A percentile compares a stretch with the other conserved stretches of the same genome.
These are phyloP conservation scores for Cytospora paraplurivora DNA, from an alignment of 2,329 filamentous ascomycete species.

Conservation along the genomic window DNA sequence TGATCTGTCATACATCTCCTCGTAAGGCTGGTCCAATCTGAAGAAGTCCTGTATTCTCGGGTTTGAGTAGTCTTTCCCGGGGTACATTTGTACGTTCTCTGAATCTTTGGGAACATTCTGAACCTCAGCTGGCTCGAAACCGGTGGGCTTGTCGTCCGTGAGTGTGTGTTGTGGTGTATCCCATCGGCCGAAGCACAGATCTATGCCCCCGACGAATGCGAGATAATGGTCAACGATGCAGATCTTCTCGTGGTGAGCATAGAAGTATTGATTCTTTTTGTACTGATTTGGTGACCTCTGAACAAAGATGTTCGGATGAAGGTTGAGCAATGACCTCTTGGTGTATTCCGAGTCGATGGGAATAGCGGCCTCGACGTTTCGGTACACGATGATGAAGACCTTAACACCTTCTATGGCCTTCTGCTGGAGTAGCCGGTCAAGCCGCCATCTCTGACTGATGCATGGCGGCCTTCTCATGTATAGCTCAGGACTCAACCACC, in stretches of 20 bases:
- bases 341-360: constrained; percentile 99
- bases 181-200: constrained; percentile 96
- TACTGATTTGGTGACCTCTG: constrained; percentile 97
- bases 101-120: constrained; percentile 79
- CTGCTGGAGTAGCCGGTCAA: constrained; percentile 88
- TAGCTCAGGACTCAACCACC: constrained; percentile 96
- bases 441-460: constrained; percentile 96
- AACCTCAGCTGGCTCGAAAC: constrained; percentile 77
- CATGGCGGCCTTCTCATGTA: constrained; percentile 93
- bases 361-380: constrained; percentile 95
- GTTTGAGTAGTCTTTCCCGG: constrained; percentile 98
- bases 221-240: constrained; percentile 95
- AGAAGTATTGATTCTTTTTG: constrained; percentile 99
- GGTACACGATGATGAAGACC: constrained; percentile 95
- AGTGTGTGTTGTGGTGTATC: constrained; percentile 92
- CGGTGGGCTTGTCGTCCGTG: constrained; percentile 90
- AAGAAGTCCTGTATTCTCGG: constrained; percentile 95
- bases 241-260: constrained; percentile 98
- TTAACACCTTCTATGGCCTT: constrained; percentile 96
- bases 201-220: constrained; percentile 92
- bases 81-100: constrained; percentile 94
- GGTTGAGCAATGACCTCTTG: constrained; percentile 91
- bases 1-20: constrained; percentile 96
- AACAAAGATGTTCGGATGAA: constrained; percentile 95
- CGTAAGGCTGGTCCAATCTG: constrained; percentile 88